Base-by-base conservation (phyloP, 2,329 filamentous ascomycete genomes). In the Fusarium sp. region DNA sequence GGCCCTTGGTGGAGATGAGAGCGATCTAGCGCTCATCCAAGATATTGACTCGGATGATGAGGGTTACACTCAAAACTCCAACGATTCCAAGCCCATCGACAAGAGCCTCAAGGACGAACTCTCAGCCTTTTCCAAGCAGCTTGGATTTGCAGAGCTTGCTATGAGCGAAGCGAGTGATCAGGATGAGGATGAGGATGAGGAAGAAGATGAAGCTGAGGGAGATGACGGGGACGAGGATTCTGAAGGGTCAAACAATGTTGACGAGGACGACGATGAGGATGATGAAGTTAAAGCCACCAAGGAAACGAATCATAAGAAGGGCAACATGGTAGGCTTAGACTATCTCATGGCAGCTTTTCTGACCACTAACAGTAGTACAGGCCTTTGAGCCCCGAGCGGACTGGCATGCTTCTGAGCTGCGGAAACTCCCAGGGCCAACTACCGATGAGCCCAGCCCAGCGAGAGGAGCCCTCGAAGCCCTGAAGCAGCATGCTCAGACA, bases 401-500 rank as follows among this genome's bases (percentile, higher is more conserved):
- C 60, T 87, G 84, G 84, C 79, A 87, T 70, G 77, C 75, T 43
- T 74, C 77, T 46, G 73, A 76, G 43, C 70, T 83, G 38, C 75
- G 73, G 31, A 69, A 73, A 39, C 74, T 86, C 14, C 80, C 82
- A 1, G 62, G 68, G 2, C 78, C 80, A 4, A 72, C 71, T 1
- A 76, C 78, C n/a, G 80, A 83, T 41, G 76, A 83, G 33, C 69
- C 78, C 29, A 75, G 73, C 17, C 77, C 78, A 1, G 79, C 79
- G 56, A 72, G 76, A 15, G 68, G 75, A 14, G 76, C 79, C 11
- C 77, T 85, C 23, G 76, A 80, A 39, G 77, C 78, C 33, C 72
- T 90, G 39, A 87, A 92, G 70, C 78, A 86, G 13, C 87, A 96
- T 74, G 93, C 92, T 4, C 85, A 86, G 59, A 81, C 83, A 9